Conservation (phyloP, 2,329 filamentous ascomycete genomes). For the Ceratocystis papillata region DNA sequence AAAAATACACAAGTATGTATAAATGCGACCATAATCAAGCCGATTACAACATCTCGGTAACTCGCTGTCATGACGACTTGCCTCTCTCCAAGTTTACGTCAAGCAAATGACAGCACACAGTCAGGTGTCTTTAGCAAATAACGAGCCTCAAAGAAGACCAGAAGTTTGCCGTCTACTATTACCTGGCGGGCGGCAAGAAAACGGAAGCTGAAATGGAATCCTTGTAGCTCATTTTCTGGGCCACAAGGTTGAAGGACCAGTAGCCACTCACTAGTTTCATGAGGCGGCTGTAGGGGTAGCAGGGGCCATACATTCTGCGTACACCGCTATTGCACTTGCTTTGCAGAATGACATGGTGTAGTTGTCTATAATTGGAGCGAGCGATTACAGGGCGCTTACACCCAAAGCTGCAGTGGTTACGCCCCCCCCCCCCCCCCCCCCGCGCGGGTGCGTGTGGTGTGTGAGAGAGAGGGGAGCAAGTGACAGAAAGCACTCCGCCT, state of each 20-base stretch:
- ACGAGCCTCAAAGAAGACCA: neutral
- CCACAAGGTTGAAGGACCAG: too few relatives aligned
- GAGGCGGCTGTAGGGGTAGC: neutral
- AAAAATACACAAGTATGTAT: neutral
- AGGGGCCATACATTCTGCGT: too few relatives aligned
- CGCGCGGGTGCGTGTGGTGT: too few relatives aligned
- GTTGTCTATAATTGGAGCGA: too few relatives aligned
- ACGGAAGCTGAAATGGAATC: neutral
- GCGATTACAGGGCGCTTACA: too few relatives aligned
- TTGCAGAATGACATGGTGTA: too few relatives aligned
- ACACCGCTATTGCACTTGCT: too few relatives aligned
- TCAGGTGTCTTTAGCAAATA: neutral
- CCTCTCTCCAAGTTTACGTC: neutral
- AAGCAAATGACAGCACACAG: neutral
- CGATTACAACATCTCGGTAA: neutral
- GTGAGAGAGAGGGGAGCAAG: too few relatives aligned
- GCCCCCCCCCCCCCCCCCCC: too few relatives aligned
- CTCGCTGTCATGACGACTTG: neutral
- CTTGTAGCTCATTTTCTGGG: neutral
- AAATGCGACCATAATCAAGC: neutral
- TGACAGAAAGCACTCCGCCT: too few relatives aligned
- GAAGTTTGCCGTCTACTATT: neutral
- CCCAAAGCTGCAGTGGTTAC: too few relatives aligned
- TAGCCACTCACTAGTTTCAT: neutral
- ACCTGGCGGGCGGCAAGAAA: conserved; percentile 5